Percentiles rank a stretch among this genome's conserved stretches.
phyloP scores from a whole-genome alignment of 2,329 filamentous ascomycete genomes.

The Cordyceps cicadae region DNA sequence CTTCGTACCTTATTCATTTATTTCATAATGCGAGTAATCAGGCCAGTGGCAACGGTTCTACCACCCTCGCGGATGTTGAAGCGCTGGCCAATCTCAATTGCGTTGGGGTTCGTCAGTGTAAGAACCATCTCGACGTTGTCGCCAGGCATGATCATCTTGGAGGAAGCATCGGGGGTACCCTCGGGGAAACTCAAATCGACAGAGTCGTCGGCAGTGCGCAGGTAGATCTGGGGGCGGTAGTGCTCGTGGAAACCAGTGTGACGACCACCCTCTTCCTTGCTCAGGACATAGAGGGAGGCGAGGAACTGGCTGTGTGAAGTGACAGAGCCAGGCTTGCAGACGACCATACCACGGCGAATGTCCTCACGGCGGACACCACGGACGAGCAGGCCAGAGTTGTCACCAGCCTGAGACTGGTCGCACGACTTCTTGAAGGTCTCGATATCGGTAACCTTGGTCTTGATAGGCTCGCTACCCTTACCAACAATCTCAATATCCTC shows the following conservation, averaged over 20 bases:
- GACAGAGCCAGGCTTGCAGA: conserved; percentile 72
- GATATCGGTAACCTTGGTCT: conserved; percentile 99
- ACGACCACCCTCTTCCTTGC: conserved; percentile 95
- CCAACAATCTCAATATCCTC: conserved; percentile 90
- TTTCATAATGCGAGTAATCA: conserved; percentile 65
- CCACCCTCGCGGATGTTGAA: conserved; percentile 99
- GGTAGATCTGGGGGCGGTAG: conserved; percentile 94
- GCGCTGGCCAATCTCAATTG: conserved; percentile 83
- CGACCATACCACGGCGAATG: conserved; percentile 87
- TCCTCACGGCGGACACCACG: conserved; percentile 96
- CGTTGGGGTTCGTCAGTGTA: conserved; percentile 74
- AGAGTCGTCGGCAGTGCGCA: conserved; percentile 80
- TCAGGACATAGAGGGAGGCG: conserved; percentile 91
- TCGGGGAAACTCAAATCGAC: conserved; percentile 81
- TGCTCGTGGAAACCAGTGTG: conserved; percentile 93
- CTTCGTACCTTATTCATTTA: conserved; percentile 27
- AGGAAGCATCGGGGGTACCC: conserved; percentile 60
- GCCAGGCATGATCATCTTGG: conserved; percentile 91
- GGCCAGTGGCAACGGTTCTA: conserved; percentile 75
- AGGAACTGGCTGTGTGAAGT: conserved; percentile 90
- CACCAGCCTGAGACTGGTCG: conserved; percentile 89
- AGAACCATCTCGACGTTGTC: conserved; percentile 98
- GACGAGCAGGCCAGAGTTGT: conserved; percentile 95
- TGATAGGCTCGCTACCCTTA: conserved; percentile 72
- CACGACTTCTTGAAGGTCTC: conserved; percentile 99